phyloP scores from a whole-genome alignment of 805 yeast genomes.

The Sugiyamaella valdiviana region DNA sequence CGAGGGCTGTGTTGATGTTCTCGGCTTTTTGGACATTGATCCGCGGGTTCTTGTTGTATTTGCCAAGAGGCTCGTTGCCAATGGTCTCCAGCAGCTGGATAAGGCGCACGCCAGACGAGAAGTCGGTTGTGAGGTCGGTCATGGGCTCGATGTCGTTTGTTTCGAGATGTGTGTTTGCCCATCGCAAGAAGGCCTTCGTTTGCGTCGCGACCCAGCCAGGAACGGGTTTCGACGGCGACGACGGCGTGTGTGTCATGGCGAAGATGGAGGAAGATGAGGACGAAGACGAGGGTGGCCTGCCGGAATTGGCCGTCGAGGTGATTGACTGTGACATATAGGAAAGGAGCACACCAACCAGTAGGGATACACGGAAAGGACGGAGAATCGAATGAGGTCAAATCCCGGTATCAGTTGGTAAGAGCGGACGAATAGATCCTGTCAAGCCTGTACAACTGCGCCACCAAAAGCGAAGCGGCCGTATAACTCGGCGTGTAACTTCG shows the following conservation, averaged over 20 bases:
- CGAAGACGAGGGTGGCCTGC: not conserved
- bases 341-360: not conserved
- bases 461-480: too few relatives aligned
- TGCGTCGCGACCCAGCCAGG: constrained; percentile 37
- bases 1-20: constrained; percentile 34
- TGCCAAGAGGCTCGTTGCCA: constrained; percentile 33
- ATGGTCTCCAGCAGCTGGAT: constrained; percentile 35
- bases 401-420: too few relatives aligned
- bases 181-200: constrained; percentile 35
- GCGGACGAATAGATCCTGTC: too few relatives aligned
- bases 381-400: too few relatives aligned
- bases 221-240: constrained; percentile 20
- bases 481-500: too few relatives aligned
- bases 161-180: constrained; percentile 35
- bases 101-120: constrained; percentile 32
- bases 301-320: not conserved
- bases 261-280: not conserved
- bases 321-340: not conserved
- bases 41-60: constrained; percentile 29
- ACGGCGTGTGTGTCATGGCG: not conserved
- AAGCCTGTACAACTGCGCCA: too few relatives aligned
- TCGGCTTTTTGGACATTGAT: constrained; percentile 35
- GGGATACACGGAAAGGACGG: not conserved
- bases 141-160: constrained; percentile 24
- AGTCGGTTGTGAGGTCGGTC: constrained; percentile 25